Base-by-base conservation (phyloP, 208 protist species). In the Trypanosoma avium region DNA sequence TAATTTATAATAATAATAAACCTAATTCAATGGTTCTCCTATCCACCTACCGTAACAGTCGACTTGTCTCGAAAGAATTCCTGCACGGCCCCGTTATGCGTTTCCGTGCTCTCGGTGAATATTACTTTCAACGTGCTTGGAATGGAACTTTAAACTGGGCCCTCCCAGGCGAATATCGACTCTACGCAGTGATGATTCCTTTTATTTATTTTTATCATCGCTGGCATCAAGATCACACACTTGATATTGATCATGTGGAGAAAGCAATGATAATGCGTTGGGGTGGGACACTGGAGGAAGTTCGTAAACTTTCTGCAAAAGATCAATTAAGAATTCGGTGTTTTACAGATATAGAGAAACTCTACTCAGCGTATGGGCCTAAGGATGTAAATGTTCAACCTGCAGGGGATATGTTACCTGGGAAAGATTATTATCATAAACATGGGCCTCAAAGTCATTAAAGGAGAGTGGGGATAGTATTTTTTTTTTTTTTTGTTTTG, bases 11-110 rank as follows among this genome's bases (percentile, higher is more conserved):
- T 24, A n/a, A 55, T 33, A 29, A 48, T 9, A 47, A 69, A 54
- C n/a, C n/a, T n/a, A n/a, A n/a, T n/a, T n/a, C n/a, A 35, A 94
- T 93, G 86, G 86, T 95, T 3, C 72, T 96, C 57, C 78, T 96
- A 47, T 90, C 79, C 32, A 89, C 90, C 24, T 96, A 94, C 75
- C 75, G 81, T 58, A 88, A 75, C 80, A 83, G 76, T 55, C 73
- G 85, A 50, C 61, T 92, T 29, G 79, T 93, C 22, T 77, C 78
- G 12, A 68, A 55, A 50, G 80, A 72, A 24, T 92, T 93, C 56
- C 72, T 96, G 47, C 77, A 79, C 42, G 67, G 63, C 19, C 85
- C 73, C 21, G 83, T 92, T 10, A 84, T 92, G 71, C 61, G 73
- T 45, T 72, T 84, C 15, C 86, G 90, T 24, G 82, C 85, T n/a